A percentile compares a stretch with the other conserved stretches of the same genome.
Evolutionary conservation across 2,329 filamentous ascomycete species (phyloP).

Genomic region (Rhexocercosporidium sp.): DNA sequence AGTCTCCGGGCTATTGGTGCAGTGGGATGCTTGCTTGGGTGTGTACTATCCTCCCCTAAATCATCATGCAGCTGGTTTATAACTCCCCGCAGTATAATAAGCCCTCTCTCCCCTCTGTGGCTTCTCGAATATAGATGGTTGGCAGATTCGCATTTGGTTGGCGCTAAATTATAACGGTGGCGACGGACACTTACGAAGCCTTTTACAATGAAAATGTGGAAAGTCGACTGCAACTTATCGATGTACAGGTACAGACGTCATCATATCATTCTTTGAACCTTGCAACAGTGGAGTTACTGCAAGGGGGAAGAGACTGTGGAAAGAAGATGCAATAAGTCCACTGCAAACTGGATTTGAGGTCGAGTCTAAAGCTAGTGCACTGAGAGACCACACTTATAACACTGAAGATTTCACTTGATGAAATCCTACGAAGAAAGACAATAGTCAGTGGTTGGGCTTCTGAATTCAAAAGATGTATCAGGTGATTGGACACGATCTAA

Average conservation of each 20-base stretch:
- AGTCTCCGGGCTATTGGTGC: constrained; percentile 3
- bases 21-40: not conserved
- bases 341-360: not conserved
- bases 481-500: no score
- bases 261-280: not conserved
- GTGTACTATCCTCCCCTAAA: not conserved
- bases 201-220: not conserved
- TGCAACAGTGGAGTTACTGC: not conserved
- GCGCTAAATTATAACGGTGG: not conserved
- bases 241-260: constrained; percentile 1
- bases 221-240: not conserved
- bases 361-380: no score
- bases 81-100: not conserved
- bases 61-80: not conserved
- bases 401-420: no score
- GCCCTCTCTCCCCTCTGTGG: not conserved
- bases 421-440: no score
- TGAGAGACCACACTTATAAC: no score
- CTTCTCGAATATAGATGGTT: not conserved
- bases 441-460: no score
- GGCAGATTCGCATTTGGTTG: constrained; percentile 5
- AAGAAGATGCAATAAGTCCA: not conserved
- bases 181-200: not conserved
- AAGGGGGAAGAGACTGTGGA: not conserved
- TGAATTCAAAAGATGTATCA: no score